Evolutionary conservation across 2,329 filamentous ascomycete species (phyloP).

Genomic region (Cladosporium phlei): DNA sequence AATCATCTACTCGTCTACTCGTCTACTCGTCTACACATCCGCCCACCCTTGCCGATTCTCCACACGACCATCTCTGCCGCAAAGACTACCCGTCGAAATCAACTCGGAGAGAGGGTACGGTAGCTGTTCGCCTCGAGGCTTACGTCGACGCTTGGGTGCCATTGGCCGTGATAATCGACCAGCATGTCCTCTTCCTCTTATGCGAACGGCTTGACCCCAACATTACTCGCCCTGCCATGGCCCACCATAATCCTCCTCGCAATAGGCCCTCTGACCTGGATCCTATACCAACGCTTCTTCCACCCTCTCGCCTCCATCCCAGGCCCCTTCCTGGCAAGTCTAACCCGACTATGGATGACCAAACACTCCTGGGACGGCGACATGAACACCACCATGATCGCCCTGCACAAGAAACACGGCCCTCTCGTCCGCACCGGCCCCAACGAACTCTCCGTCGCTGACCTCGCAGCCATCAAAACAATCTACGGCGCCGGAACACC

Average conservation of each 20-base stretch:
- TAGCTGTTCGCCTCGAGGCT: no score
- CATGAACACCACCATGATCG: conserved; percentile 21
- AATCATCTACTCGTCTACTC: no score
- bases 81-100: no score
- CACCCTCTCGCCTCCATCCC: conserved; percentile 26
- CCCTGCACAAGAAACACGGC: conserved; percentile 28
- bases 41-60: no score
- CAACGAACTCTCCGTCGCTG: conserved; percentile 25
- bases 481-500: conserved; percentile 37
- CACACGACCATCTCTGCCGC: no score
- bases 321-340: conserved; percentile 24
- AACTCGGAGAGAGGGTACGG: no score
- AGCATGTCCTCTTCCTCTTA: neutral
- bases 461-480: conserved; percentile 26
- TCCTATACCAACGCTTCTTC: conserved; percentile 25
- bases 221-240: conserved; percentile 2
- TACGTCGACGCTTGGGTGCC: no score
- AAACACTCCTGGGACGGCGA: conserved; percentile 30
- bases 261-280: conserved; percentile 16
- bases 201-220: no score
- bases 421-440: conserved; percentile 30
- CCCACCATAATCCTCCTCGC: conserved; percentile 2
- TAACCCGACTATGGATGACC: conserved; percentile 29
- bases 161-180: no score
- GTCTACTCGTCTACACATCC: no score